Evolutionary conservation across 129 eudicot genomes (phyloP).

Genomic region (Logfia minima): DNA sequence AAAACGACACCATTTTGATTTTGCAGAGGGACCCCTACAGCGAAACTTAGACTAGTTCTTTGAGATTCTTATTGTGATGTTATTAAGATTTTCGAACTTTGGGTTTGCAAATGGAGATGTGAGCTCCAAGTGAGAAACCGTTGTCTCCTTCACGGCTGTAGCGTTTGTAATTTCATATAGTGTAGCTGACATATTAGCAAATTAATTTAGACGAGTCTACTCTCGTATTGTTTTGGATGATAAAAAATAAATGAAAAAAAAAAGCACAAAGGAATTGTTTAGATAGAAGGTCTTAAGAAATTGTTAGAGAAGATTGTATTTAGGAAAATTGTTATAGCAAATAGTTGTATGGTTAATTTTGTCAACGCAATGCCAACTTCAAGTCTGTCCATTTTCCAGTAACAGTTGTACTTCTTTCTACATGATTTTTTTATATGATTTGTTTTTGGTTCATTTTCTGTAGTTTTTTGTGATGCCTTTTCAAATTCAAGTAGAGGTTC

Average conservation of each 20-base stretch:
- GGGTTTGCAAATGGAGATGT: constrained; percentile 28
- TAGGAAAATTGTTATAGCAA: constrained; percentile 28
- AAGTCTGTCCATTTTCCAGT: constrained; percentile 2
- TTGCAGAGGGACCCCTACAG: constrained; percentile 27
- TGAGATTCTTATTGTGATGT: constrained; percentile 34
- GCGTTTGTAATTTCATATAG: constrained; percentile 39
- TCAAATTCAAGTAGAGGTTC: background rate
- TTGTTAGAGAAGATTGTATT: constrained; percentile 31
- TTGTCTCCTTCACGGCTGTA: constrained; percentile 11
- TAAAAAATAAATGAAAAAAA: constrained; percentile 24
- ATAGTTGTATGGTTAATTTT: constrained; percentile 27
- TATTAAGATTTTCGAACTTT: constrained; percentile 31
- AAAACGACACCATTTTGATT: constrained; percentile 8
- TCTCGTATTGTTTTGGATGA: constrained; percentile 38
- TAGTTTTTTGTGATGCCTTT: no score
- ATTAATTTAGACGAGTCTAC: constrained; percentile 38
- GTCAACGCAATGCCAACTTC: constrained; percentile 25
- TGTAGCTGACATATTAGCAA: constrained; percentile 40
- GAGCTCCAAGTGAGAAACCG: constrained; percentile 11
- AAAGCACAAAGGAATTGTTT: constrained; percentile 28
- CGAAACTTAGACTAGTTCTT: constrained; percentile 32
- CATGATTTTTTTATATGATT: constrained; percentile 1
- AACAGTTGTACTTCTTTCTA: constrained; percentile 3
- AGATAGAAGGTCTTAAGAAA: constrained; percentile 19
- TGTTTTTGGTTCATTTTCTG: background rate